Evolutionary conservation across 352 stramenopile genomes (phyloP), one percentile per base, ranked within the genome.

Genomic region (Salisapilia sapeloensis): DNA sequence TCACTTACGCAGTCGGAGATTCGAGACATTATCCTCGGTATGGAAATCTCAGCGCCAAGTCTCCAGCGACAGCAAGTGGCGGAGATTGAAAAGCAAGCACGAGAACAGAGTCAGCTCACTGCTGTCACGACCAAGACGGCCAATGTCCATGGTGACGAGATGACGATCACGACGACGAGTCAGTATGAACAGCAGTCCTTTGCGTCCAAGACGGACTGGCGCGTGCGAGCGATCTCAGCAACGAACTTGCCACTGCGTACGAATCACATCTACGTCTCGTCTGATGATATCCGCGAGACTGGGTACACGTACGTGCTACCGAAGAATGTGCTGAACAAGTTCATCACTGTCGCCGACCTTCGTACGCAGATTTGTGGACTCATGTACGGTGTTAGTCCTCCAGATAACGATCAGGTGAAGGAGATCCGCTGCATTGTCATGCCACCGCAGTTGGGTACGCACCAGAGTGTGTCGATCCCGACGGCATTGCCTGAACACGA

Each of bases 111-210:
- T 23, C 93, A 99, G 46, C 64, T 99, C 28, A 98, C 94, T 14
- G 93, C 93, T 17, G 95, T 97, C 16, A 99, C 96, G 18, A 99
- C 95, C 4, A 98, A 98, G 53, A 99, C 93, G 17, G 96, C 95
- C 4, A 99, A 99, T 63, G 92, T 98, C 13, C 94, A 99, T 51
- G 96, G 96, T 20, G 96, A 99, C 46, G 94, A 98, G 52, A 99
- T 99, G 60, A 93, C 98, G 35, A 92, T 99, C 23, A 99, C 94
- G 15, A 99, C 95, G 2, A 99, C 94, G 13, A 98, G 92, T 20
- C 89, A 97, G 53, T 99, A 99, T 56, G 96, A 99, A 50, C 91
- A 98, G 58, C 91, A 97, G 44, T 97, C 96, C 40, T 99, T 99
- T 54, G 85, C 94, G 9, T 98, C 90, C 29, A 98, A 98, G 54